Percentiles rank a stretch among this genome's conserved stretches.
phyloP scores from a whole-genome alignment of 805 yeast species.

The Kodamaea neixiangensis region DNA sequence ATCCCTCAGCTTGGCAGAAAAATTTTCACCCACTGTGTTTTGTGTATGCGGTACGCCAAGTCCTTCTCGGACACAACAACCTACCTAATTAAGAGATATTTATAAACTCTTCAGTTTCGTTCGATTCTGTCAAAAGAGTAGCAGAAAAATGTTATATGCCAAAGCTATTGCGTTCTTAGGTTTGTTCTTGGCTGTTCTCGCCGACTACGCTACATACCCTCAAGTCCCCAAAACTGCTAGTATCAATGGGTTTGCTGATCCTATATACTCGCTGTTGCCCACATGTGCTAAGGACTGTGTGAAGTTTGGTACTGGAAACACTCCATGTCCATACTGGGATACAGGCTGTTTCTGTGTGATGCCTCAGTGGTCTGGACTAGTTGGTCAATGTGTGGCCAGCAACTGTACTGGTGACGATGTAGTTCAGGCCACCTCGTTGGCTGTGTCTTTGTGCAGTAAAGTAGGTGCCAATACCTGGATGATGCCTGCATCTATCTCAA shows the following conservation, averaged over 20 bases:
- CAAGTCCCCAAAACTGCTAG: constrained; percentile 48
- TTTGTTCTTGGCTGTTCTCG: neutral
- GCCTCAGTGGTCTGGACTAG: constrained; percentile 48
- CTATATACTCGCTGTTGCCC: constrained; percentile 39
- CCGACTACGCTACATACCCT: constrained; percentile 39
- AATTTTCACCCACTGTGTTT: neutral
- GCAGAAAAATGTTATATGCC: neutral
- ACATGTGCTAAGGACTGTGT: constrained; percentile 46
- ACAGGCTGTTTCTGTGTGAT: constrained; percentile 52
- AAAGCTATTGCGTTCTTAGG: neutral
- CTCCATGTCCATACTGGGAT: constrained; percentile 57
- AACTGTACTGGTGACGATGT: constrained; percentile 40
- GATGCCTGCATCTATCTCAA: constrained; percentile 45
- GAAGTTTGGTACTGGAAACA: constrained; percentile 34
- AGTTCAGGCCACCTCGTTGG: constrained; percentile 39
- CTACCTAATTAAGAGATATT: neutral
- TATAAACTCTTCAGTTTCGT: neutral
- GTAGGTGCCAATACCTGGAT: constrained; percentile 48
- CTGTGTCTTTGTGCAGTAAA: constrained; percentile 41
- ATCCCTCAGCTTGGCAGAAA: neutral
- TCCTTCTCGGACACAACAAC: neutral
- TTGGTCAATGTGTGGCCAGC: constrained; percentile 44
- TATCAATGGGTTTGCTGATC: constrained; percentile 52
- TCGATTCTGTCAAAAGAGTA: neutral
- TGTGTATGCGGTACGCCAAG: neutral